These are phyloP conservation scores for Narthecium ossifragum DNA, from an alignment of 106 monocot genomes.

Conservation along the genomic window DNA sequence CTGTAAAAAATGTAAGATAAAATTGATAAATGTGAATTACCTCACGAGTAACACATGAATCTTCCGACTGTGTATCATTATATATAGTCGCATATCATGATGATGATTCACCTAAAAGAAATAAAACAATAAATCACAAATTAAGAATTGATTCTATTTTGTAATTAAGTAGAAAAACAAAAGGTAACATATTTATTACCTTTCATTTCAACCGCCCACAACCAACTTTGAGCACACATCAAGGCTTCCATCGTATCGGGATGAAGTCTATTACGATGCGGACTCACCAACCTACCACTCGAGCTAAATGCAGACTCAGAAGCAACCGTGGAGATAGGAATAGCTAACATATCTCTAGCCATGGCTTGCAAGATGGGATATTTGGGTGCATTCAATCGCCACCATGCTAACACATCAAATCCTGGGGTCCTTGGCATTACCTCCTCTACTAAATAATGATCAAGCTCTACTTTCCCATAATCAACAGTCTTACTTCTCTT, in stretches of 20 bases:
- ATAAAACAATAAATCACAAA: too few relatives aligned
- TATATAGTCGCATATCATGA: too few relatives aligned
- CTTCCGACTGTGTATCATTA: too few relatives aligned
- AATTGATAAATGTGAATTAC: too few relatives aligned
- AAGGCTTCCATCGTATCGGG: not conserved
- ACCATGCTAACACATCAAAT: conserved; percentile 23
- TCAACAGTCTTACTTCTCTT: not conserved
- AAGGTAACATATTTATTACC: too few relatives aligned
- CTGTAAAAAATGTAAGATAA: too few relatives aligned
- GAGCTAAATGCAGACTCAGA: conserved; percentile 17
- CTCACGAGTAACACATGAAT: too few relatives aligned
- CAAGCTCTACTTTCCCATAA: conserved; percentile 9
- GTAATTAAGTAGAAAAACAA: too few relatives aligned
- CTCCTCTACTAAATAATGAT: conserved; percentile 11
- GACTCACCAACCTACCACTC: too few relatives aligned
- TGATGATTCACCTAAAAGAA: too few relatives aligned
- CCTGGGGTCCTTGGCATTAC: conserved; percentile 1
- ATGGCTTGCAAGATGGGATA: conserved; percentile 16
- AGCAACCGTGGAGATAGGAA: conserved; percentile 13
- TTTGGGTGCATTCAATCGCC: conserved; percentile 4
- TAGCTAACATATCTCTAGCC: conserved; percentile 15
- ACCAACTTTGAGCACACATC: conserved; percentile 5
- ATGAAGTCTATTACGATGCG: not conserved
- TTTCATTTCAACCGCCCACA: too few relatives aligned
- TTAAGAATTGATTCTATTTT: too few relatives aligned